Evolutionary conservation across 164 flowering plant species (phyloP).

Genomic region (Tetracentron sinense): DNA sequence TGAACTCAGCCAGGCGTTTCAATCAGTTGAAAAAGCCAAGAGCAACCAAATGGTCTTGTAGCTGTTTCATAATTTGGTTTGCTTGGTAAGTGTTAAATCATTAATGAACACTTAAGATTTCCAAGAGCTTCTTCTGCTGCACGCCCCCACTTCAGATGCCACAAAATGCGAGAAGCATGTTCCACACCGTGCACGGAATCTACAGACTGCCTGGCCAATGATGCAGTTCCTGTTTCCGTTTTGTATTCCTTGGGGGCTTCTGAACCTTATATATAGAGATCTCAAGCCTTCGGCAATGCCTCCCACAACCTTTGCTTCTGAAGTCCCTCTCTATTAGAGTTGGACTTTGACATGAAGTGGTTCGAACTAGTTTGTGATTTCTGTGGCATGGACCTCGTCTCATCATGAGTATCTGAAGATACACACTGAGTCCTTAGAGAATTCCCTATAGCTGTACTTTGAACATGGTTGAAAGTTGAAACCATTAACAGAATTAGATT

Average conservation of each 20-base stretch:
- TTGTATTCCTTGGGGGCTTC: conserved; percentile 32
- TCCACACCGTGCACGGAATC: conserved; percentile 39
- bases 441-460: conserved; percentile 23
- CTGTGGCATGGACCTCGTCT: conserved; percentile 33
- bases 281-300: conserved; percentile 5
- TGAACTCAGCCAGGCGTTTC: conserved; percentile 67
- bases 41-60: conserved; percentile 77
- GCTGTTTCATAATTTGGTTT: conserved; percentile 82
- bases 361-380: conserved; percentile 33
- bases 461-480: conserved; percentile 23
- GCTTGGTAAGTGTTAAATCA: conserved; percentile 91
- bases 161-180: conserved; percentile 43
- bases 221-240: conserved; percentile 22
- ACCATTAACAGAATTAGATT: conserved; percentile 22
- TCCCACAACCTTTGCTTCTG: conserved; percentile 30
- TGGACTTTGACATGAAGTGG: conserved; percentile 21
- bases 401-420: conserved; percentile 28
- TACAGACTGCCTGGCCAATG: conserved; percentile 29
- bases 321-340: conserved; percentile 19
- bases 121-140: conserved; percentile 72
- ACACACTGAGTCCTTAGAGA: conserved; percentile 22
- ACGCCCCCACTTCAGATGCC: conserved; percentile 61
- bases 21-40: conserved; percentile 85
- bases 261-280: conserved; percentile 16
- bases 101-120: conserved; percentile 48